A percentile compares a stretch with the other conserved stretches of the same genome.
phyloP scores from a whole-genome alignment of 495 filamentous ascomycete species.

The Astrocystis sublimbata region DNA sequence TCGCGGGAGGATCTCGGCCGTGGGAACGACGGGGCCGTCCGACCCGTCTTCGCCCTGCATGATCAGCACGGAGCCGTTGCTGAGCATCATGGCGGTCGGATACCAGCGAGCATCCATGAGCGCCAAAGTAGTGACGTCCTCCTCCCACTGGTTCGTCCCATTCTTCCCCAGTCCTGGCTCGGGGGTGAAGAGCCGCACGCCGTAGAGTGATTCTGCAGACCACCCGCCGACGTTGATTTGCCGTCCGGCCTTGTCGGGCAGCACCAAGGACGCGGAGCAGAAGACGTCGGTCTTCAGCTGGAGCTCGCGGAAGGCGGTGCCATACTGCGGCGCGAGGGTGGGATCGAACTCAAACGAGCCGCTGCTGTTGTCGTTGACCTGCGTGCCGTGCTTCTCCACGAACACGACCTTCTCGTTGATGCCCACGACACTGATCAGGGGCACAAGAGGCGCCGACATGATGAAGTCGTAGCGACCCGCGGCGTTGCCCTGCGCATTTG shows the following conservation, averaged over 20 bases:
- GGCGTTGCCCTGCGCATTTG: conserved; percentile 35
- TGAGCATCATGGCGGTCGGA: conserved; percentile 49
- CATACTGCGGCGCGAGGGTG: conserved; percentile 39
- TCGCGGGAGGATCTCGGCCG: conserved; percentile 47
- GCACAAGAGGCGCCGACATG: conserved; percentile 49
- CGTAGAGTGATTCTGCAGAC: conserved; percentile 45
- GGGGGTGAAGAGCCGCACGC: conserved; percentile 50
- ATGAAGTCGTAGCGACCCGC: conserved; percentile 49
- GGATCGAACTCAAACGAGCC: conserved; percentile 53
- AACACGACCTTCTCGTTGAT: conserved; percentile 52
- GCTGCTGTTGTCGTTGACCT: conserved; percentile 41
- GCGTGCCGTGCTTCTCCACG: conserved; percentile 49
- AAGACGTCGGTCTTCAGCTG: conserved; percentile 52
- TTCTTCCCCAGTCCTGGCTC: conserved; percentile 45
- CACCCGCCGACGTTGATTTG: conserved; percentile 54
- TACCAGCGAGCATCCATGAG: conserved; percentile 52
- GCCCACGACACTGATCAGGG: conserved; percentile 42
- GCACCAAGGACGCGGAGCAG: conserved; percentile 45
- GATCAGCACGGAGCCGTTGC: conserved; percentile 52
- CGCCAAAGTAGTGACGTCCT: conserved; percentile 42
- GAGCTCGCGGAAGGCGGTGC: conserved; percentile 46
- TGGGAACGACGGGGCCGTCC: conserved; percentile 44
- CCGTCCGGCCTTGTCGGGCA: conserved; percentile 50
- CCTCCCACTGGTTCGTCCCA: conserved; percentile 53
- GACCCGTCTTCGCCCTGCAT: conserved; percentile 51